Base-by-base conservation (phyloP, 2,329 filamentous ascomycete species). In the Cadophora malorum region DNA sequence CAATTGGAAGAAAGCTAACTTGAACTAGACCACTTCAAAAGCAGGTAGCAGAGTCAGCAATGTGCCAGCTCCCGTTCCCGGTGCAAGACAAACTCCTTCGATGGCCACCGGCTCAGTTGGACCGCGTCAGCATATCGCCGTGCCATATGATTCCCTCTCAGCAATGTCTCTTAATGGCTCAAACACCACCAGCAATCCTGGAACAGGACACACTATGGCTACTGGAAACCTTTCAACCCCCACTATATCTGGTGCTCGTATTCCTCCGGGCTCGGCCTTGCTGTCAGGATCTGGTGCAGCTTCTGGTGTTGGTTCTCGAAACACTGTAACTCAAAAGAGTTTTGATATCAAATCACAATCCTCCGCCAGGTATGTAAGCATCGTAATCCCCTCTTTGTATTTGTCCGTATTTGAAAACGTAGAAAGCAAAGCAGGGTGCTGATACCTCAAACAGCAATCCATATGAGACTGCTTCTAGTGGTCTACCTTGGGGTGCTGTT, bases 401-500 rank as follows among this genome's bases (percentile, higher is more conserved):
- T 21, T 21, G 45, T 16, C 12, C 35, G 41, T 19, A 19, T 14
- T 21, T 21, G 45, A 10, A 1, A 21, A 49, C 5, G 6, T 19
- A 21, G n/a, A 21, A 49, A 21, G 19, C n/a, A 21, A 21, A 49
- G 2, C 21, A 8, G 1, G 8, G 19, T 49, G 19, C 45, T 49
- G 12, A 49, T 49, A 8, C 5, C 21, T 21, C 6, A n/a, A n/a
- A 21, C 21, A 76, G 70, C 47, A 74, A 75, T 45, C 59, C 65
- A 7, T 72, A 70, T 33, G 68, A 75, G 49, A 56, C 35, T 35
- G 65, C 38, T 23, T 67, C 28, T 21, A n/a, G 10, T 6, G 38
- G 47, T 31, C 7, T 41, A 23, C 61, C 12, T 1, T 72, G 71
- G 70, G 31, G 60, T 21, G 61, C 64, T 16, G 56, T 63, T 8